Conservation (phyloP, 345 rosid species). For the Alliaria petiolata region DNA sequence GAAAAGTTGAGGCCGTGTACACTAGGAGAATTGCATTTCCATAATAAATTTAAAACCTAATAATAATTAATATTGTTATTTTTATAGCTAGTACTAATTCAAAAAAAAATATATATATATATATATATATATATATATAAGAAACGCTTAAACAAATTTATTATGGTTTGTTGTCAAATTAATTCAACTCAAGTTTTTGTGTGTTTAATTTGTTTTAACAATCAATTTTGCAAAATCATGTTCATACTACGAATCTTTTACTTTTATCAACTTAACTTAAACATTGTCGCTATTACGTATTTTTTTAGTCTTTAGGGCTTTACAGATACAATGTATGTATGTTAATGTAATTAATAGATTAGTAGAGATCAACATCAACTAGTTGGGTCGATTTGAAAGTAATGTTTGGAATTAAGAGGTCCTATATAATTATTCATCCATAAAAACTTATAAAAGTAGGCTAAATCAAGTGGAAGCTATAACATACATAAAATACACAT, state of each 20-base stretch:
- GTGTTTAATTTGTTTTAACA: no score
- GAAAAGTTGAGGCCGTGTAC: no score
- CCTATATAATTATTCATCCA: constrained; percentile 3
- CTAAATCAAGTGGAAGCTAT: background rate
- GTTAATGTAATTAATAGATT: background rate
- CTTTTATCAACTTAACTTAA: background rate
- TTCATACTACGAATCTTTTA: background rate
- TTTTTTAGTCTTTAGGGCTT: background rate
- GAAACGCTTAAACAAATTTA: background rate
- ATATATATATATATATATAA: no score
- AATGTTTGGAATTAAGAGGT: background rate
- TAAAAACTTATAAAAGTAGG: constrained; percentile 19
- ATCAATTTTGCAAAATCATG: background rate
- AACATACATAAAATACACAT: background rate
- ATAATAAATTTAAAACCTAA: no score
- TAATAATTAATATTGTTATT: no score
- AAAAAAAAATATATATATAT: no score
- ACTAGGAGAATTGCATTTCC: no score
- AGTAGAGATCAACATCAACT: constrained; percentile 6
- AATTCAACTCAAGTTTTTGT: background rate
- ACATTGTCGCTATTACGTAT: background rate
- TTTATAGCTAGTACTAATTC: no score
- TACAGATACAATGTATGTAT: background rate
- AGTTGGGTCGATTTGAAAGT: constrained; percentile 17
- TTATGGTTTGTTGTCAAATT: background rate